Evolutionary conservation across 768 basidiomycete genomes (phyloP), one percentile per base, ranked within the genome.

Genomic region (Multifurca ochricompacta): DNA sequence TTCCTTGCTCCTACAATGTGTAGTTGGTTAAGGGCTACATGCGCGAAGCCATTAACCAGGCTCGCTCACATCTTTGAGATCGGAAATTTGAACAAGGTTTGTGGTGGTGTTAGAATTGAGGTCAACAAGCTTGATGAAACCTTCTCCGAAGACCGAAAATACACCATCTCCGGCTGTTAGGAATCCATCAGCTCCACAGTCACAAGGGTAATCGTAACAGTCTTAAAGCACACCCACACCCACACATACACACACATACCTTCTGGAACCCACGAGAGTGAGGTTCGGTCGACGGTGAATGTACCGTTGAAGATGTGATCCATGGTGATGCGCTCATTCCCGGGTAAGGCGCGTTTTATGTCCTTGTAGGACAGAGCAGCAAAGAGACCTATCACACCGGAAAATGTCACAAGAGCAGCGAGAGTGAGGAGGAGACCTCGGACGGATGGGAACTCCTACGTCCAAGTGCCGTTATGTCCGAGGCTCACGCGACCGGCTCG

Each of bases 251-350:
- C 21, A 32, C 16, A 62, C 79, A 36, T 58, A 91, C 94, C 95
- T 79, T 96, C 93, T 8, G 86, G 81, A 27, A 98, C 85, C 96
- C 96, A 99, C 40, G 82, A 74, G 31, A 99, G 66, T 19, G 62
- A 62, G 44, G 74, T 73, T 2, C 65, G 62, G 3, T 75, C 64
- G 2, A 74, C 68, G 14, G 31, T 56, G 65, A 97, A 98, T 2
- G 94, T 97, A 3, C 91, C 91, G 65, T 96, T 95, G 72, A 91
- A 92, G 47, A 96, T 68, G 66, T 93, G 86, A 65, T 97, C 91
- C 77, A 98, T 81, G 4, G 85, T 85, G 28, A 97, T 74, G 60
- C 80, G 87, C 54, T 73, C 74, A 32, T 67, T 74, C 2, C 89
- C 87, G 25, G 74, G 73, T 5, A 73, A 63, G 63, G 69, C 72